Evolutionary conservation across 306 rosid genomes (phyloP), one percentile per base, ranked within the genome.

Genomic region (Prunus padus): DNA sequence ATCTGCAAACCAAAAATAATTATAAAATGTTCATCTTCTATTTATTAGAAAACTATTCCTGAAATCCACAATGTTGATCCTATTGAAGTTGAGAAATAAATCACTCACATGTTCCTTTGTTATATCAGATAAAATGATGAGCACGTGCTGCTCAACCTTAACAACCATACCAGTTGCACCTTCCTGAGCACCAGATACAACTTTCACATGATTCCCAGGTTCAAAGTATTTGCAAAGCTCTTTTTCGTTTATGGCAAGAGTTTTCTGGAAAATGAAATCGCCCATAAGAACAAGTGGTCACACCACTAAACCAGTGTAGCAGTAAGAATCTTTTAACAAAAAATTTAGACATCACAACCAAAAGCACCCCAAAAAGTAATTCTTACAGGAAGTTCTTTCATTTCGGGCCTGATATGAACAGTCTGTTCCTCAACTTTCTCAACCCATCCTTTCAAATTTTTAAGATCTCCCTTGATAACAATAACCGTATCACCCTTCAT

Each of bases 121-220:
- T 20, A 97, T 92, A 79, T 96, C 99, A 33, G 99, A 92, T 84
- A 96, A 81, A 80, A 96, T 88, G 69, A 90, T 96, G 79, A 96
- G 91, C 52, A 92, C 98, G 64, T 96, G 99, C 76, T 96, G 96
- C 42, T 92, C 98, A 57, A 96, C 98, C 90, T 92, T 96, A 51
- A 96, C 96, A 83, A 96, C 98, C 99, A 96, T 96, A 80, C 99
- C 99, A 71, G 98, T 96, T 60, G 97, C 92, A 65, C 99, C 99
- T 83, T 92, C 98, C 77, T 96, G 98, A 60, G 96, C 77, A 59
- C 99, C 99, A 65, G 98, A 73, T 61, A 96, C 94, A 81, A 96
- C 98, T 77, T 96, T 96, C 76, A 96, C 99, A 76, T 96, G 99
- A 82, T 96, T 91, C 78, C 99, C 99, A 52, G 96, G 96, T 70